These are phyloP conservation scores for Penicillium cataractarum DNA, from an alignment of 495 filamentous ascomycete genomes.

Conservation along the genomic window DNA sequence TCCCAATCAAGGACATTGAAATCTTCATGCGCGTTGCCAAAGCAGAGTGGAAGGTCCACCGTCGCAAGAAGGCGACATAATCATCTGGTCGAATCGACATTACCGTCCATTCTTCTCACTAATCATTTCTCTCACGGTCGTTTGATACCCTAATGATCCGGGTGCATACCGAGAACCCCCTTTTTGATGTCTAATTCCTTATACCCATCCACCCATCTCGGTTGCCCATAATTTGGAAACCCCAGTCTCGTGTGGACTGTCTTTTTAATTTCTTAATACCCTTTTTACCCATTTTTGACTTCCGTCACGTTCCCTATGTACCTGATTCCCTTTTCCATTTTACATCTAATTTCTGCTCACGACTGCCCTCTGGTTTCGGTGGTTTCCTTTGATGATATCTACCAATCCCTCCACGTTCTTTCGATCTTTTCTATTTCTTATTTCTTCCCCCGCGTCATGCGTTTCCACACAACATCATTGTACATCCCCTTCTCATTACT, in stretches of 20 bases:
- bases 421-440: background rate
- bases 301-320: slow-evolving; percentile 7
- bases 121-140: slow-evolving; percentile 21
- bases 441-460: background rate
- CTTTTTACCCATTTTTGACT: slow-evolving; percentile 1
- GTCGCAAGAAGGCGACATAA: slow-evolving; percentile 47
- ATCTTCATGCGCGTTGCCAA: slow-evolving; percentile 92
- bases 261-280: slow-evolving; percentile 10
- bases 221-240: slow-evolving; percentile 1
- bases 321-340: background rate
- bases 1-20: slow-evolving; percentile 94
- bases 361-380: slow-evolving; percentile 1
- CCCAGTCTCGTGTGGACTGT: background rate
- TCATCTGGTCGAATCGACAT: background rate
- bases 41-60: slow-evolving; percentile 83
- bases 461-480: slow-evolving; percentile 4
- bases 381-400: slow-evolving; percentile 16
- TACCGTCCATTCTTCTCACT: background rate
- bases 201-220: slow-evolving; percentile 24
- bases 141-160: slow-evolving; percentile 35
- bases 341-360: slow-evolving; percentile 1
- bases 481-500: slow-evolving; percentile 7
- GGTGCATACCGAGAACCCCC: slow-evolving; percentile 14
- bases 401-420: slow-evolving; percentile 9
- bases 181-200: slow-evolving; percentile 29